Evolutionary conservation across 176 grass and related monocot genomes (phyloP), one percentile per base, ranked within the genome.

Genomic region (Carex myosuroides): DNA sequence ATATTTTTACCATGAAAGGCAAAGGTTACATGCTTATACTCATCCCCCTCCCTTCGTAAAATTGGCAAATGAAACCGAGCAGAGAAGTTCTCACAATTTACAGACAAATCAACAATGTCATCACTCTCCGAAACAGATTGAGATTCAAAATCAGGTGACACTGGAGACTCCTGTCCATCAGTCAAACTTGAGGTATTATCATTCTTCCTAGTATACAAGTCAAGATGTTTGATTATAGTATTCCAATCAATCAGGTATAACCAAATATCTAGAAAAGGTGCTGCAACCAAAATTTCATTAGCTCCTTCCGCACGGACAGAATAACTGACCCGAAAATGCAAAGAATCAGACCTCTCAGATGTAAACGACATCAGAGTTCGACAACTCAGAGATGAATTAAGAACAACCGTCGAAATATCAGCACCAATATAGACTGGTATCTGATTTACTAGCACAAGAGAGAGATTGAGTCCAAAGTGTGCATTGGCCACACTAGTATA

Each of bases 201-300:
- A 48, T 73, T 74, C 20, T 90, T 81, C 41, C 48, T 86, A 82
- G 68, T 21, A 64, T 89, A 94, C 2, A 85, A 98, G 63, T 83
- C 57, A 64, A 90, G 79, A 94, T 92, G 95, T 63, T 88, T 71
- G 16, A 88, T 87, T 63, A 94, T 79, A 42, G 20, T 86, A 68
- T 82, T 88, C 95, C 95, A 98, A 80, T 94, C 90, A 58, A 85
- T 48, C 58, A 94, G 86, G 82, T 94, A 88, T 86, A 98, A 90
- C 95, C 95, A 98, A 80, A 92, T 68, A 75, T 98, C 91, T 1
- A 98, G 71, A 88, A 59, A 80, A 52, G 92, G 86, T 88, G 94
- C 14, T 80, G n/a, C 61, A 76, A 88, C 62, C 57, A 85, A 85
- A 86, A 91, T 81, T 64, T 93, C 82, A 89, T 87, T 79, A 93